Conservation (phyloP, 176 grass and related monocot genomes). For the Avena insularis region DNA sequence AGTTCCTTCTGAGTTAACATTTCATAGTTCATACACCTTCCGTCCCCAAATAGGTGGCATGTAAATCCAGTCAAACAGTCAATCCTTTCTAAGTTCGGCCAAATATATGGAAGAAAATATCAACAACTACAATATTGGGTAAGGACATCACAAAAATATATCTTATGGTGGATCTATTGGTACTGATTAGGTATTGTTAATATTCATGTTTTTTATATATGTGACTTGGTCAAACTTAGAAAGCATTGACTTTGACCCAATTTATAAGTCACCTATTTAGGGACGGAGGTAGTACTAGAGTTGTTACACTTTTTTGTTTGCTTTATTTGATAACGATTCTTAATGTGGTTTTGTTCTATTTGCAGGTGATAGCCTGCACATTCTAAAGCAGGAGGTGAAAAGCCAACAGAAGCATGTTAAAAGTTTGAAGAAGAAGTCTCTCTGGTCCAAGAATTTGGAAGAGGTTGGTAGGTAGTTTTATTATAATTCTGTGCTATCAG, state of each 20-base stretch:
- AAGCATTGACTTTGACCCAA: too few species aligned
- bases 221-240: too few species aligned
- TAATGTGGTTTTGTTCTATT: slow-evolving; percentile 41
- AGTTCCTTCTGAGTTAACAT: slow-evolving; percentile 12
- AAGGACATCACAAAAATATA: too few species aligned
- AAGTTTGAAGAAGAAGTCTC: slow-evolving; percentile 83
- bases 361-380: slow-evolving; percentile 81
- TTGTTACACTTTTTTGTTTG: slow-evolving; percentile 25
- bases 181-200: too few species aligned
- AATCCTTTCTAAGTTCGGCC: too few species aligned
- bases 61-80: too few species aligned
- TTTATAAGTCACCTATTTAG: too few species aligned
- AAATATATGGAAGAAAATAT: too few species aligned
- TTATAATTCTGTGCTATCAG: slow-evolving; percentile 40
- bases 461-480: slow-evolving; percentile 72
- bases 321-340: slow-evolving; percentile 11
- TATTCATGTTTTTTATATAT: neutral
- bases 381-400: slow-evolving; percentile 93
- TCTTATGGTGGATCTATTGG: too few species aligned
- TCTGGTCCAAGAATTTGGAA: slow-evolving; percentile 96
- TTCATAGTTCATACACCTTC: neutral
- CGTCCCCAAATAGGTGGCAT: too few species aligned
- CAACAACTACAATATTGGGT: too few species aligned
- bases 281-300: neutral
- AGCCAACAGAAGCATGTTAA: slow-evolving; percentile 85